These are phyloP conservation scores for Isabelozyma heimii DNA, from an alignment of 805 yeast species.

Conservation along the genomic window DNA sequence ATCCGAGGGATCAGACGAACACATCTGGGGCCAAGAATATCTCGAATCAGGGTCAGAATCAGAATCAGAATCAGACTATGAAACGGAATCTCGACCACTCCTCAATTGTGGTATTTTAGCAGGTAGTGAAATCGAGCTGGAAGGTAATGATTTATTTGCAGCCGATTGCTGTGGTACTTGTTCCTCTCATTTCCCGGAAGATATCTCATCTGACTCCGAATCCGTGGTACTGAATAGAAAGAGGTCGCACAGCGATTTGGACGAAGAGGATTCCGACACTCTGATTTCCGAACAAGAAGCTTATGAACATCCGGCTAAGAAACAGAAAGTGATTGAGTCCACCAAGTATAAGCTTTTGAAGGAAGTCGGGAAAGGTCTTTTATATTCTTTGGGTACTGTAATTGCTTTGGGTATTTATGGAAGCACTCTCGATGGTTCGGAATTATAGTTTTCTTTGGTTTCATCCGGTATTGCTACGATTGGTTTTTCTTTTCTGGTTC, in stretches of 20 bases:
- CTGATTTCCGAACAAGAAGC: constrained; percentile 5
- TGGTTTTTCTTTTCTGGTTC: too few species aligned
- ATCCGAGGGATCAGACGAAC: neutral
- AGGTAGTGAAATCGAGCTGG: too few species aligned
- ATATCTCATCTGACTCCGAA: neutral
- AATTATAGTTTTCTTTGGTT: too few species aligned
- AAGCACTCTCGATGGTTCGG: constrained; percentile 5
- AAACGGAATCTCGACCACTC: neutral
- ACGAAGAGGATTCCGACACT: neutral
- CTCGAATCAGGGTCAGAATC: neutral
- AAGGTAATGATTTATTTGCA: too few species aligned
- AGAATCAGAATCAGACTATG: neutral
- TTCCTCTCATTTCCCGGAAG: neutral
- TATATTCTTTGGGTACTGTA: constrained; percentile 30
- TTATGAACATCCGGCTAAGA: constrained; percentile 9
- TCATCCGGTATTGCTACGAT: too few species aligned
- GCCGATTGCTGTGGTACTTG: neutral
- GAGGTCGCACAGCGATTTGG: neutral
- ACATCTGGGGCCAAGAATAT: neutral
- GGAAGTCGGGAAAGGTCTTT: constrained; percentile 30
- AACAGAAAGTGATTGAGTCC: constrained; percentile 2
- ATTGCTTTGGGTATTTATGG: constrained; percentile 37
- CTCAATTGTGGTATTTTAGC: too few species aligned
- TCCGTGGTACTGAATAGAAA: neutral
- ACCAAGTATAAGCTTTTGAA: constrained; percentile 7